phyloP scores from a whole-genome alignment of 1,284 basidiomycete genomes.

The Garcileccinum viscosum region DNA sequence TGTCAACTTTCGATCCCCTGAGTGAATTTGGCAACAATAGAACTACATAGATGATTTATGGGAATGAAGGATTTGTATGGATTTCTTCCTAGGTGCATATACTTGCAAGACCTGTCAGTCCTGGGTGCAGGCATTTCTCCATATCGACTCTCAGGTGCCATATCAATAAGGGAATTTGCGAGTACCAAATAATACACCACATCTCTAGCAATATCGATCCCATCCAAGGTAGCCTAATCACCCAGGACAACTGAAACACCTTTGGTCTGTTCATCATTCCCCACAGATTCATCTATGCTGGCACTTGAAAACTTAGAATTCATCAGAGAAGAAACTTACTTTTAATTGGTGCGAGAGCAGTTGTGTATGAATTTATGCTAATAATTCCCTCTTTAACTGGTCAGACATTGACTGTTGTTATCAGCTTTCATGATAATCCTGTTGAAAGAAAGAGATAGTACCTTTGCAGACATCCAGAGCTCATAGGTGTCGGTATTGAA shows the following conservation, averaged over 20 bases:
- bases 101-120: no score
- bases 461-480: background rate
- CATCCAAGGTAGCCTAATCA: no score
- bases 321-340: background rate
- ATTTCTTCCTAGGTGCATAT: no score
- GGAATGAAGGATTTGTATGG: no score
- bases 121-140: no score
- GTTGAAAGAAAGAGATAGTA: background rate
- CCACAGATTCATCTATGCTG: background rate
- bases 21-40: no score
- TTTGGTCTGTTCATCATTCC: background rate
- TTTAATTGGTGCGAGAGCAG: no score
- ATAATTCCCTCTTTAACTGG: background rate
- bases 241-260: background rate
- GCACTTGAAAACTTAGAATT: background rate
- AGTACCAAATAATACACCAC: no score
- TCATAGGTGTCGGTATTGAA: background rate
- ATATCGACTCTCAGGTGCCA: background rate
- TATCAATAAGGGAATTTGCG: background rate
- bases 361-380: background rate
- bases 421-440: background rate
- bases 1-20: no score
- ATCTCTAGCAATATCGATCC: background rate
- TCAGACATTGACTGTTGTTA: background rate
- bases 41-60: no score